phyloP scores from a whole-genome alignment of 2,329 filamentous ascomycete genomes.

The Thelonectria blattea region DNA sequence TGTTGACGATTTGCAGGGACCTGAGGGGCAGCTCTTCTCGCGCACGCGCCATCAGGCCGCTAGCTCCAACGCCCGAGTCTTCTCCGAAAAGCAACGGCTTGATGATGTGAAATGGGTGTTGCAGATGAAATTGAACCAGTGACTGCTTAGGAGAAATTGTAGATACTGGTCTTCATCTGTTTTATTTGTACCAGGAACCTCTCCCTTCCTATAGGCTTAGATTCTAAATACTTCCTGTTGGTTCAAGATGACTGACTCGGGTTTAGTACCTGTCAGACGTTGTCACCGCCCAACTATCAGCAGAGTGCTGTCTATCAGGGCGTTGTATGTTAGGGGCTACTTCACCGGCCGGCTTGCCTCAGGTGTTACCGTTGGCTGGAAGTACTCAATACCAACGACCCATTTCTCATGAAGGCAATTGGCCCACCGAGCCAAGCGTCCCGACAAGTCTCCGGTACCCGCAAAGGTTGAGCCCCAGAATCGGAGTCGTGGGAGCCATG shows the following conservation, averaged over 20 bases:
- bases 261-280: too few relatives aligned
- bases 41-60: conserved; percentile 12
- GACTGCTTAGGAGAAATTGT: too few relatives aligned
- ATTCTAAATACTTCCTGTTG: too few relatives aligned
- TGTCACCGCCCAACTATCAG: too few relatives aligned
- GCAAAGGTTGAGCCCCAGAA: background rate
- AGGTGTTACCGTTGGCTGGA: background rate
- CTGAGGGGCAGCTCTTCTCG: conserved; percentile 1
- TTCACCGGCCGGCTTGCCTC: too few relatives aligned
- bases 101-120: background rate
- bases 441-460: background rate
- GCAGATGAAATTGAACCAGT: background rate
- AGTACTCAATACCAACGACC: background rate
- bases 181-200: too few relatives aligned
- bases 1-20: conserved; percentile 4
- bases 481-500: background rate
- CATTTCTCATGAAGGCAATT: background rate
- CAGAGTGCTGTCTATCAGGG: too few relatives aligned
- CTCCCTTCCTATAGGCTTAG: too few relatives aligned
- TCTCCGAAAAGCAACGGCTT: background rate
- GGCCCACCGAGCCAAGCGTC: background rate
- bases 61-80: conserved; percentile 6
- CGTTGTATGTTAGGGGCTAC: too few relatives aligned
- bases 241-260: too few relatives aligned
- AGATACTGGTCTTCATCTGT: too few relatives aligned